These are phyloP conservation scores for Globisporangium camurandrum DNA, from an alignment of 352 stramenopile genomes.

Conservation along the genomic window DNA sequence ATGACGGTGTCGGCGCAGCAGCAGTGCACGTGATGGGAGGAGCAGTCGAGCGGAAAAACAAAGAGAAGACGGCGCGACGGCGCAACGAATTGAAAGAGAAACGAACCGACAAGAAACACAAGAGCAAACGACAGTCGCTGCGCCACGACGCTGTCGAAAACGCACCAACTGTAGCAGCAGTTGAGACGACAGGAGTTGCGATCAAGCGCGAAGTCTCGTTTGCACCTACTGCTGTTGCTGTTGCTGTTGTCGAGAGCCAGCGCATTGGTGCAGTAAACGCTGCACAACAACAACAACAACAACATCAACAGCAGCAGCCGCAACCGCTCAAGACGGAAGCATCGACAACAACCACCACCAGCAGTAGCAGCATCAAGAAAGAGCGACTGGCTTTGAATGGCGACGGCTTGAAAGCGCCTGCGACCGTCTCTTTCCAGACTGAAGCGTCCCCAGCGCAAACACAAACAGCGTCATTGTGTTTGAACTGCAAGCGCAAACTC, in stretches of 20 bases:
- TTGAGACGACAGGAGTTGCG: constrained; percentile 13
- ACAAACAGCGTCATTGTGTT: constrained; percentile 18
- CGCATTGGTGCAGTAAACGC: not conserved
- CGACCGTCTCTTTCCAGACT: not conserved
- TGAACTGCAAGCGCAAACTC: constrained; percentile 58
- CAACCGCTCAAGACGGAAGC: not conserved
- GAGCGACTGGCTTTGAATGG: not conserved
- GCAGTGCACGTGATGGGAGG: no score
- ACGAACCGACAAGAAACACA: constrained; percentile 1
- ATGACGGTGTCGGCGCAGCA: no score
- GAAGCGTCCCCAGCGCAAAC: not conserved
- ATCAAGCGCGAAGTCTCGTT: constrained; percentile 2
- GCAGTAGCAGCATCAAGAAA: not conserved
- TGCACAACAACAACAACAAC: not conserved
- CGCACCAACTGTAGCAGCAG: not conserved
- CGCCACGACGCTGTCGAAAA: not conserved
- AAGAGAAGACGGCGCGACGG: constrained; percentile 14
- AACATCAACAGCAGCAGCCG: not conserved
- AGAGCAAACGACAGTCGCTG: not conserved
- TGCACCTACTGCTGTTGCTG: no score
- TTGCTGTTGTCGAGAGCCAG: no score
- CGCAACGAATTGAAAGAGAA: no score
- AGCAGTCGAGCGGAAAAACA: constrained; percentile 8
- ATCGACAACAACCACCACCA: not conserved
- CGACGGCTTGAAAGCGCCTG: not conserved